Base-by-base conservation (phyloP, 2,329 filamentous ascomycete genomes). In the Cadophora sp. region DNA sequence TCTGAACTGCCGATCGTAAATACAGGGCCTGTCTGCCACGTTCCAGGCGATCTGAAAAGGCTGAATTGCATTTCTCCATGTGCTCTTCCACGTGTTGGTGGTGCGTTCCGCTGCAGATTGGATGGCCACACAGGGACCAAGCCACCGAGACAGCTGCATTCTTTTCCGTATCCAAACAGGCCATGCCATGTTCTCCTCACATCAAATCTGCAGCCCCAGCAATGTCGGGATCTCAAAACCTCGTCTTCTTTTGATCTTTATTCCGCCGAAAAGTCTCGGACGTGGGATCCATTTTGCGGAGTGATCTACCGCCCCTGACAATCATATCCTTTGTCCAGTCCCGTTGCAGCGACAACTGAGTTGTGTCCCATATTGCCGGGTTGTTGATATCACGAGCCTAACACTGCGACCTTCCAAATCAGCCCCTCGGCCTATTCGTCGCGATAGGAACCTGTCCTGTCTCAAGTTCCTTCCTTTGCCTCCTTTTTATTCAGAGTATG, bases 71-170 rank as follows among this genome's bases (percentile, higher is more conserved):
- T 8, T 43, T 51, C 31, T 48, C 14, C 24, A 14, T 29, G 46
- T 34, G 16, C 31, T 11, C 22, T 46, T 46, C 58, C 64, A 62
- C 64, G 65, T 67, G 65, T 48, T 60, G 58, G 24, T 26, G 8
- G 40, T 60, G 26, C 27, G 8, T 43, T 37, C 31, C 31, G 5
- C 24, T 24, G 29, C 53, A 58, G 29, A 31, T 58, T 58, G 19
- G 31, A n/a, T n/a, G n/a, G n/a, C n/a, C n/a, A n/a, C n/a, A n/a
- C n/a, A n/a, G n/a, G n/a, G n/a, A 59, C 31, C 26, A 19, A 12
- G 53, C 29, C 16, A 12, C 8, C 12, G 14, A n/a, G 26, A n/a
- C 14, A 31, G 11, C 9, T 29, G 6, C 6, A 29, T 22, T 3
- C 34, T n/a, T 22, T 43, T 22, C 26, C 37, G 37, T 16, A 43